These are phyloP conservation scores for Tremellales sp. DNA, from an alignment of 1,284 basidiomycete genomes.

Conservation along the genomic window DNA sequence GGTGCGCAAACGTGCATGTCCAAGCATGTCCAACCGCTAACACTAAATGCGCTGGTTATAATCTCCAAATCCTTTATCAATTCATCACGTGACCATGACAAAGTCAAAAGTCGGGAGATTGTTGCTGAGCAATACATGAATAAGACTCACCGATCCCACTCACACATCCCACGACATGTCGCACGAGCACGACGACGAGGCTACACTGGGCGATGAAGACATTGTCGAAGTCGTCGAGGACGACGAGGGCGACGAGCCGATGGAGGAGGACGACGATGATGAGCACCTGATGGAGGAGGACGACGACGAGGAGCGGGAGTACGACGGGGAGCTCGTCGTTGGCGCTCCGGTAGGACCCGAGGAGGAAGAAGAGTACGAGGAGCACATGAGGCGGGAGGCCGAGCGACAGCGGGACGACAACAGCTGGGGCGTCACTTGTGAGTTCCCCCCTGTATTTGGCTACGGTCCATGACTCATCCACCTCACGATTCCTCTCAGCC, in stretches of 20 bases:
- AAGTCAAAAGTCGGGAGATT: too few species aligned
- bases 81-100: too few species aligned
- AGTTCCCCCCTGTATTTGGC: conserved; percentile 1
- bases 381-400: conserved; percentile 16
- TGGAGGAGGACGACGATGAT: conserved; percentile 67
- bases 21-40: too few species aligned
- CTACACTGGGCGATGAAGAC: conserved; percentile 43
- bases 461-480: neutral
- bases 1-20: too few species aligned
- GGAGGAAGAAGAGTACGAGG: conserved; percentile 29
- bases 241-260: conserved; percentile 65
- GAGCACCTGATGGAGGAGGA: conserved; percentile 53
- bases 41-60: too few species aligned
- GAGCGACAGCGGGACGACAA: conserved; percentile 29
- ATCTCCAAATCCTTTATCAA: too few species aligned
- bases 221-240: conserved; percentile 50
- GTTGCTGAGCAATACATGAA: too few species aligned
- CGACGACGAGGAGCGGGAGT: conserved; percentile 53
- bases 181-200: conserved; percentile 31
- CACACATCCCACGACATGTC: conserved; percentile 52
- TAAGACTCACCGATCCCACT: too few species aligned
- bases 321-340: conserved; percentile 50
- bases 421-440: conserved; percentile 29
- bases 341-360: conserved; percentile 35
- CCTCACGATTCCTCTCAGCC: conserved; percentile 25